phyloP scores from a whole-genome alignment of 73 alveolate species.

The Stentor coeruleus region DNA sequence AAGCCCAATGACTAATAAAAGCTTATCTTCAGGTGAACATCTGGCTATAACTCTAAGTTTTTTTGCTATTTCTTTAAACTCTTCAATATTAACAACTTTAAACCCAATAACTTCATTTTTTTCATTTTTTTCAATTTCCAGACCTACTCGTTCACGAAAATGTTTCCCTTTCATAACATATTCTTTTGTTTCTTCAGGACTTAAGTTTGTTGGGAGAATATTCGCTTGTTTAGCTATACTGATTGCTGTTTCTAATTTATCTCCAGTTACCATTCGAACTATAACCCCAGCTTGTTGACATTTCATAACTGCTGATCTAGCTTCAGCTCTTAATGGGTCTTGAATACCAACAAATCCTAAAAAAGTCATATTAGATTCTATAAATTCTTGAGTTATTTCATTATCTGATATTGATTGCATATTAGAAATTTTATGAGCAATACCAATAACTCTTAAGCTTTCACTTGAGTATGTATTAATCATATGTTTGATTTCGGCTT shows the following conservation, averaged over 20 bases:
- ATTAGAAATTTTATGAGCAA: constrained; percentile 13
- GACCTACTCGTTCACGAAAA: constrained; percentile 41
- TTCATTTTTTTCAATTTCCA: not conserved
- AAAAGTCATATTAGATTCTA: constrained; percentile 41
- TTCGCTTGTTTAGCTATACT: constrained; percentile 89
- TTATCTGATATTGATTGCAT: not conserved
- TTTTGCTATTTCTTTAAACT: constrained; percentile 51
- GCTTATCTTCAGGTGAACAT: constrained; percentile 86
- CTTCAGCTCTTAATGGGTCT: constrained; percentile 85
- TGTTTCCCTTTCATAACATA: constrained; percentile 81
- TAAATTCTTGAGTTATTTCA: not conserved
- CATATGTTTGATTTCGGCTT: not conserved
- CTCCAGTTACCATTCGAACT: constrained; percentile 96
- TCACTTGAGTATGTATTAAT: not conserved
- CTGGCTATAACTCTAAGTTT: constrained; percentile 84
- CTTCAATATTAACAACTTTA: constrained; percentile 54
- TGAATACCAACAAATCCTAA: constrained; percentile 80
- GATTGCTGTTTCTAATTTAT: constrained; percentile 82
- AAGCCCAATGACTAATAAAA: constrained; percentile 80
- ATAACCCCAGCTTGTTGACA: constrained; percentile 77
- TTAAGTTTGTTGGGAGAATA: constrained; percentile 51
- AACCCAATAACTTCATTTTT: not conserved
- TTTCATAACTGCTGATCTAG: constrained; percentile 68
- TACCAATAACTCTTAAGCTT: constrained; percentile 2
- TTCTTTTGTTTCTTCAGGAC: constrained; percentile 42